Base-by-base conservation (phyloP, 2,329 filamentous ascomycete genomes). In the Fusarium buxicola region DNA sequence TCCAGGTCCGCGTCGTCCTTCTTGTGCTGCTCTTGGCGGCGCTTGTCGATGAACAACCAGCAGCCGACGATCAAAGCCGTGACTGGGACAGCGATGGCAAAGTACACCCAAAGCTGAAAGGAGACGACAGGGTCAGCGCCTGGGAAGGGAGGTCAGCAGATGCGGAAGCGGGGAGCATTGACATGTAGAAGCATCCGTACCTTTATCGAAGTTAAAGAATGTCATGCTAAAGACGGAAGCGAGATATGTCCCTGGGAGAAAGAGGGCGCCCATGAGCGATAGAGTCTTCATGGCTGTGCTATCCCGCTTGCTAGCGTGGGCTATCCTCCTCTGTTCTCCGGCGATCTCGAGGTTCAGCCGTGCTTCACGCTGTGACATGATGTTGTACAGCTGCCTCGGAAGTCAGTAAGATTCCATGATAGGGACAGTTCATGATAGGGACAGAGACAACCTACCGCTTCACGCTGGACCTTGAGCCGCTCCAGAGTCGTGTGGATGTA, bases 151-250 rank as follows among this genome's bases (percentile, higher is more conserved):
- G 30, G 46, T 67, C 46, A 66, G 53, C 6, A 32, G 12, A 8
- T 28, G 15, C 7, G 18, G 11, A 10, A 32, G 7, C 15, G 12
- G 7, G 8, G 3, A 18, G 39, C 11, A 10, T 11, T 5, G 12
- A 8, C n/a, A 18, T 13, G 11, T 6, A 24, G 10, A 28, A n/a
- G n/a, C 34, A 16, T 41, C 60, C 74, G 60, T 71, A 80, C 80
- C 75, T 34, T 77, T 74, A 62, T 82, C 81, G 65, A 88, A 89
- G 74, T 89, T 82, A 76, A 89, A 89, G 71, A 89, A 89, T 0
- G 85, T 85, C 85, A 88, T 89, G 77, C 82, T 84, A 66, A 89
- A 89, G 21, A 89, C 78, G 1, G 86, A 89, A 8, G 86, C 82
- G 15, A 89, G 79, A 63, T 84, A 87, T 1, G 86, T 88, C 2